Base-by-base conservation (phyloP, 2,329 filamentous ascomycete genomes). In the Fusarium sp. region DNA sequence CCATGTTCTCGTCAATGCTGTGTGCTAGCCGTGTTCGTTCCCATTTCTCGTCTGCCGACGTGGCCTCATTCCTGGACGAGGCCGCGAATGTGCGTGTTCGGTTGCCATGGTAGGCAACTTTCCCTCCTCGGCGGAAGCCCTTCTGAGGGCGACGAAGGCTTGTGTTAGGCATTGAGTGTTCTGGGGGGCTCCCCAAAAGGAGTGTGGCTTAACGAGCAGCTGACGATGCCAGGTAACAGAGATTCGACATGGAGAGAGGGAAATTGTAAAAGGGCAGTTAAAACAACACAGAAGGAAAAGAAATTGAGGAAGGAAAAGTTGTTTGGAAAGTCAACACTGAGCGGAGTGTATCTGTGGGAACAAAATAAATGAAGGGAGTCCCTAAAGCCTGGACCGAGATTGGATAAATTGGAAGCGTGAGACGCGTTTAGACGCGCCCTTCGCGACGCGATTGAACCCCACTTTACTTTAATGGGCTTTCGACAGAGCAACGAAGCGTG, bases 1-100 rank as follows among this genome's bases (percentile, higher is more conserved):
- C 97, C 91, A 98, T 96, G 71, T 89, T 89, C 85, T 98, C 96
- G 85, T 99, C 97, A 81, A 99, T 98, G 78, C 88, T 90, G 84
- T 98, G 91, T 38, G 94, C 94, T 58, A 98, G 89, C 63, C 91
- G 91, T 52, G 91, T 92, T 42, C 94, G 92, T 84, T 99, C 95
- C 84, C 94, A 91, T 83, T 94, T 97, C 83, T 99, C 96, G 87
- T 98, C 94, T 78, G 94, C 91, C 13, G 95, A 97, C 2, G 95
- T 98, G 59, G 90, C 92, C 86, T 99, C 97, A 62, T 90, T 91
- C 63, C 93, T 90, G 48, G 93, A 90, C 13, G 92, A 92, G 39
- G 94, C 91, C 65, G 96, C 91, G 75, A 98, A 93, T 9, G 94
- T 97, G 79, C 93, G 94, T 32, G 91, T 87, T 78, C 89, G 87